Percentiles rank a stretch among this genome's conserved stretches.
phyloP scores from a whole-genome alignment of 805 yeast species.

The Candida ponderosae region DNA sequence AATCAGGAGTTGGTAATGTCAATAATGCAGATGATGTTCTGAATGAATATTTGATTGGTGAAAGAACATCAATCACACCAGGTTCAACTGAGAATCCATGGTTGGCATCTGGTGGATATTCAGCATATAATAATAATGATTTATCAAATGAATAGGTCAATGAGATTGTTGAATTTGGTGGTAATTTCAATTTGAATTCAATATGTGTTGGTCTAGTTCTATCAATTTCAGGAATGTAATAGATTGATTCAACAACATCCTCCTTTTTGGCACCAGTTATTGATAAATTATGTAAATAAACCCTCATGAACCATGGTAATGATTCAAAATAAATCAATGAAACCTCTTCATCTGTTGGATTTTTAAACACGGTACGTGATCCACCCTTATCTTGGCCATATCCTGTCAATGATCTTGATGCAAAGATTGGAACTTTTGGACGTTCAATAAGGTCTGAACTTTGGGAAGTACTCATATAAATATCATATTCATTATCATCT shows the following conservation, averaged over 20 bases:
- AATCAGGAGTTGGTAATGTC: slow-evolving; percentile 92
- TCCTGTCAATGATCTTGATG: slow-evolving; percentile 84
- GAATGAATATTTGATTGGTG: slow-evolving; percentile 36
- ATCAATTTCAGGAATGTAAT: slow-evolving; percentile 74
- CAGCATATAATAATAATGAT: slow-evolving; percentile 73
- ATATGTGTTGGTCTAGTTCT: slow-evolving; percentile 76
- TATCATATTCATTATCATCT: slow-evolving; percentile 18
- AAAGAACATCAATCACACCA: slow-evolving; percentile 61
- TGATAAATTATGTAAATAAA: slow-evolving; percentile 65
- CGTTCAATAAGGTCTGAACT: slow-evolving; percentile 33
- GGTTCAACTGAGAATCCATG: slow-evolving; percentile 96
- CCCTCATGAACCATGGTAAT: slow-evolving; percentile 88
- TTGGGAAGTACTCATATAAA: slow-evolving; percentile 30
- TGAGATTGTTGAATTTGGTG: slow-evolving; percentile 53
- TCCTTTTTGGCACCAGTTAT: slow-evolving; percentile 21
- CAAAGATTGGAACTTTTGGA: slow-evolving; percentile 53
- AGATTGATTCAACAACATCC: slow-evolving; percentile 39
- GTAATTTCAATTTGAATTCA: slow-evolving; percentile 59
- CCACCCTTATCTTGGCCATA: slow-evolving; percentile 91
- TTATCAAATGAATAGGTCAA: slow-evolving; percentile 80
- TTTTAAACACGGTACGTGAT: slow-evolving; percentile 67
- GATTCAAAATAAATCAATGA: slow-evolving; percentile 65
- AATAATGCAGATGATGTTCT: slow-evolving; percentile 85
- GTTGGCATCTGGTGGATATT: slow-evolving; percentile 99
- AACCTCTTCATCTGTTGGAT: slow-evolving; percentile 46